Evolutionary conservation across 1,284 basidiomycete species (phyloP).

Genomic region (Dichomitus squalens): DNA sequence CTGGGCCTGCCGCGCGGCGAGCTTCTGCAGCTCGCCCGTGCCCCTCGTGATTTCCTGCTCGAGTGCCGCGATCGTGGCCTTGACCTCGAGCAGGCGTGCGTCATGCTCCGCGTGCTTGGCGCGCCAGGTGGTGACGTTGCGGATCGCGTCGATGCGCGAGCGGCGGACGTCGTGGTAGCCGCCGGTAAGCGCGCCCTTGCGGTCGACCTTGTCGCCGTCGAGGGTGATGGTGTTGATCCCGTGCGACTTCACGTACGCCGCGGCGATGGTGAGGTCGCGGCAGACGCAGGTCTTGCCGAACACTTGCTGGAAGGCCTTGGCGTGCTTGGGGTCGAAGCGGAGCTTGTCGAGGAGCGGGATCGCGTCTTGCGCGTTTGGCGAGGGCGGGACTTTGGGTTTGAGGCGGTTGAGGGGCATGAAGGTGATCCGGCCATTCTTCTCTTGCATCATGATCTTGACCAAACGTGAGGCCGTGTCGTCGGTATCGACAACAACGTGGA

Average conservation of each 20-base stretch:
- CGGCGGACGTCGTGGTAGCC: conserved; percentile 93
- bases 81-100: conserved; percentile 73
- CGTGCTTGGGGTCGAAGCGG: conserved; percentile 70
- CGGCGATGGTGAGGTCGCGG: conserved; percentile 88
- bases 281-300: conserved; percentile 98
- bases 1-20: conserved; percentile 73
- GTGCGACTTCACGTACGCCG: conserved; percentile 93
- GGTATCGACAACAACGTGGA: conserved; percentile 97
- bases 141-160: conserved; percentile 89
- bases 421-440: conserved; percentile 92
- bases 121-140: conserved; percentile 78
- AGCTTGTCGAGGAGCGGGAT: conserved; percentile 89
- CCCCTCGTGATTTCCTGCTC: conserved; percentile 89
- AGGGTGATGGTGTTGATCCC: conserved; percentile 96
- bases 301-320: conserved; percentile 95
- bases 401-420: conserved; percentile 99
- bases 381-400: conserved; percentile 68
- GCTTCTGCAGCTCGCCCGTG: conserved; percentile 74
- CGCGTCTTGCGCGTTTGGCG: conserved; percentile 85
- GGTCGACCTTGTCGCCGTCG: conserved; percentile 97
- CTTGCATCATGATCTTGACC: conserved; percentile 90
- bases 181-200: conserved; percentile 94
- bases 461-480: conserved; percentile 90
- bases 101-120: conserved; percentile 71
- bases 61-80: conserved; percentile 63